A percentile compares a stretch with the other conserved stretches of the same genome.
These are phyloP conservation scores for Plasmodium vivax DNA, from an alignment of 169 alveolate species.

Conservation along the genomic window DNA sequence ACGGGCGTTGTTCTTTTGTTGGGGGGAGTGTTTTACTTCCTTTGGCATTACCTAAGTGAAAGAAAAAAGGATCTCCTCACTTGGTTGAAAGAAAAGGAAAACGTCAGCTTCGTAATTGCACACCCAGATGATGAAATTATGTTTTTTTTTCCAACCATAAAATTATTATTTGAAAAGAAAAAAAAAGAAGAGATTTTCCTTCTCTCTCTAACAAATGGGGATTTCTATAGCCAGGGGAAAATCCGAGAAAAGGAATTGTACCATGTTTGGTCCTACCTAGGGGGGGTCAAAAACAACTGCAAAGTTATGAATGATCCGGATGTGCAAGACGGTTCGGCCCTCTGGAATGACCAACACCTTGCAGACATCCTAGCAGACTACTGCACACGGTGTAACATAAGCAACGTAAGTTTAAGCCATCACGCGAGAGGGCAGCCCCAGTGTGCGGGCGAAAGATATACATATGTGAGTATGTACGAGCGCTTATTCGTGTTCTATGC, in stretches of 20 bases:
- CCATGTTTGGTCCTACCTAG: constrained; percentile 76
- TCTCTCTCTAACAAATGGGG: constrained; percentile 70
- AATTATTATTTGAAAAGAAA: constrained; percentile 76
- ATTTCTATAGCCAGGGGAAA: constrained; percentile 77
- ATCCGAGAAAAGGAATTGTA: constrained; percentile 72
- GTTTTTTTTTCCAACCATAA: constrained; percentile 92
- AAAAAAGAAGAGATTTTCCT: constrained; percentile 49
- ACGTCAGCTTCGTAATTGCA: constrained; percentile 85
- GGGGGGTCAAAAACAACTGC: constrained; percentile 35
- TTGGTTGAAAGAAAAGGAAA: neutral
- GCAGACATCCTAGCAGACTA: constrained; percentile 11
- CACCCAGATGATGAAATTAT: constrained; percentile 96
- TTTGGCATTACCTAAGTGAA: neutral
- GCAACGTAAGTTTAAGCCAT: neutral
- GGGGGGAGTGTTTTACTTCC: neutral
- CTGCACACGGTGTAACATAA: constrained; percentile 20
- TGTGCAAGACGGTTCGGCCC: constrained; percentile 28
- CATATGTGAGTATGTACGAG: neutral
- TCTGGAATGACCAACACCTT: constrained; percentile 36
- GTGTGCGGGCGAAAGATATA: too few species aligned
- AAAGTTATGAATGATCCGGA: constrained; percentile 7
- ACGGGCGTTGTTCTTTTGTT: neutral
- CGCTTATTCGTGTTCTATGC: neutral
- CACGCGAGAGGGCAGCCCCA: neutral
- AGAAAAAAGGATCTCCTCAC: constrained; percentile 8